Evolutionary conservation across 2,329 filamentous ascomycete genomes (phyloP).

Genomic region (Microsporum audouinii): DNA sequence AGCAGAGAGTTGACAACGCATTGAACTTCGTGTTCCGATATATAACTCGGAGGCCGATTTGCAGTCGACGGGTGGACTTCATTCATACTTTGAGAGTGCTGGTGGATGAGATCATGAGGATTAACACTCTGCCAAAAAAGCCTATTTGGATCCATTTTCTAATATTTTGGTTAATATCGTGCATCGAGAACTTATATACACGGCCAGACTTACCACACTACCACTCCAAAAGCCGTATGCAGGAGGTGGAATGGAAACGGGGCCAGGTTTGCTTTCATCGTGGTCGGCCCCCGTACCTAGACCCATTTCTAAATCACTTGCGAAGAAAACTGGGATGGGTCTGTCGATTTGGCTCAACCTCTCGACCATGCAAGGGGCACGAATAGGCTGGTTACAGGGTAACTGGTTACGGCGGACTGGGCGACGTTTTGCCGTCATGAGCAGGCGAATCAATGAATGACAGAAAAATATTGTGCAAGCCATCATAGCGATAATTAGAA

Average conservation of each 20-base stretch:
- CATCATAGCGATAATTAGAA: conserved; percentile 68
- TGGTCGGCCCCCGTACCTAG: conserved; percentile 35
- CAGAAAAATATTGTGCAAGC: conserved; percentile 67
- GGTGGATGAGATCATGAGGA: neutral
- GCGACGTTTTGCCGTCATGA: conserved; percentile 52
- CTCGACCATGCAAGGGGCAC: conserved; percentile 21
- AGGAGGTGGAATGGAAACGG: conserved; percentile 51
- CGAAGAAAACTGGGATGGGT: conserved; percentile 67
- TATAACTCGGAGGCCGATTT: conserved; percentile 61
- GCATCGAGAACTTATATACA: neutral
- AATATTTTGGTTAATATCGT: neutral
- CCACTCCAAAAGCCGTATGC: conserved; percentile 78
- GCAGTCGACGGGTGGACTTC: conserved; percentile 18
- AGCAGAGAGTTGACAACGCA: neutral
- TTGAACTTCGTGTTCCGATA: neutral
- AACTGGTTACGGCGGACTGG: conserved; percentile 29
- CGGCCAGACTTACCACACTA: conserved; percentile 56
- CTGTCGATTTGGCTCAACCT: conserved; percentile 59
- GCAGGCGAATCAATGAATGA: conserved; percentile 63
- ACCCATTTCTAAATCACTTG: conserved; percentile 59
- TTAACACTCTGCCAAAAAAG: conserved; percentile 66
- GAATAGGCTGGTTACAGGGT: neutral
- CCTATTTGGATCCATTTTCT: conserved; percentile 68
- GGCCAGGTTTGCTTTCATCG: conserved; percentile 36
- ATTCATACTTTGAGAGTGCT: neutral